Evolutionary conservation across 2,329 filamentous ascomycete species (phyloP).

Genomic region (Aspergillus carbonarius): DNA sequence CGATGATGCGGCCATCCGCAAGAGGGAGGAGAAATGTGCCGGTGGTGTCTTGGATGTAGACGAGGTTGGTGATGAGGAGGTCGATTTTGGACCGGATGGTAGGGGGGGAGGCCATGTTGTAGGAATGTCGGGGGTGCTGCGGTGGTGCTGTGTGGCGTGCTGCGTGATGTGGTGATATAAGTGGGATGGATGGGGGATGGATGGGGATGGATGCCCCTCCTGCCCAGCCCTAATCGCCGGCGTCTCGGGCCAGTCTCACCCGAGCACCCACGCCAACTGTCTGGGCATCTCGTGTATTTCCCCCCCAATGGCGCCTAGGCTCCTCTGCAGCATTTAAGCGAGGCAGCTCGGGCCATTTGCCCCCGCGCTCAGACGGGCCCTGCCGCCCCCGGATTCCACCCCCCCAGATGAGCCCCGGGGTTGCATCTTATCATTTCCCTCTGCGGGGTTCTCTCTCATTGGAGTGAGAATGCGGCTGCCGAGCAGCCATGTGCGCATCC

Average conservation of each 20-base stretch:
- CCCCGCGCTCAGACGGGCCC: neutral
- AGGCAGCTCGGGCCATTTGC: neutral
- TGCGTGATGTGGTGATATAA: neutral
- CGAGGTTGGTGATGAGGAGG: constrained; percentile 68
- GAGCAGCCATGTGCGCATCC: neutral
- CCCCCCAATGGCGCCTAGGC: neutral
- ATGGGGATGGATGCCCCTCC: too few species aligned
- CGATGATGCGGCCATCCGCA: constrained; percentile 71
- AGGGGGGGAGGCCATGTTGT: constrained; percentile 16
- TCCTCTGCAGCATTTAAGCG: neutral
- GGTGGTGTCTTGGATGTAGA: constrained; percentile 74
- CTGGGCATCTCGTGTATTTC: neutral
- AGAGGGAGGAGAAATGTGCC: constrained; percentile 72
- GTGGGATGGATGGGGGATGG: too few species aligned
- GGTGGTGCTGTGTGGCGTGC: neutral
- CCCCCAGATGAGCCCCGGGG: neutral
- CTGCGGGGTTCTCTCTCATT: too few species aligned
- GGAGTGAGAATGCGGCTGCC: neutral
- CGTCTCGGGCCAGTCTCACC: neutral
- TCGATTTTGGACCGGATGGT: constrained; percentile 59
- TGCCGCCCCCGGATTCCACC: neutral
- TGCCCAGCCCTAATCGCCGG: too few species aligned
- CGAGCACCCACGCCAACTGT: neutral
- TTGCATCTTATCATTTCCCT: neutral
- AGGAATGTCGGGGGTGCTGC: neutral